Base-by-base conservation (phyloP, 2,329 filamentous ascomycete genomes). In the Venturia asperata region DNA sequence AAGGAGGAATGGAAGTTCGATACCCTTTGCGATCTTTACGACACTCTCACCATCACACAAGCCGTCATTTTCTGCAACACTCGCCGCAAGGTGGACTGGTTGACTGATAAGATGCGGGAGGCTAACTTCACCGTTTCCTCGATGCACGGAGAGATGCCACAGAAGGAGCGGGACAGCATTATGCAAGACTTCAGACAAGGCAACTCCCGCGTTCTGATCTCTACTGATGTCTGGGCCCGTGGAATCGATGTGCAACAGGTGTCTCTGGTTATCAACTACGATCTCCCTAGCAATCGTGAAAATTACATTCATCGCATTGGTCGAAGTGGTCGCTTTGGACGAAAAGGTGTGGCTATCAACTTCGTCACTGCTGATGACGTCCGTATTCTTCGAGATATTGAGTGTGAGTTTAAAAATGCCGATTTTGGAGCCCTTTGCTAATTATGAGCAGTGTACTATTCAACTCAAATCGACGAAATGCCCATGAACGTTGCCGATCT, bases 1-100 rank as follows among this genome's bases (percentile, higher is more conserved):
- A 97, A 97, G 82, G 94, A 99, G 77, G 94, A 97, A 76, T 99
- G 94, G 94, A 99, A 99, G 78, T 96, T 99, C 71, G 94, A 99
- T 76, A 99, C 94, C 2, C 87, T 99, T 5, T 97, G 92, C 78
- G 94, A 99, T 80, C 87, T 99, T 66, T 99, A 99, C 83, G 94
- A 99, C 76, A 97, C 94, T 15, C 85, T 99, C 56, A 99, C 94
- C 65, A 97, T 99, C 74, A 97, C 94, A 19, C 94, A 97, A 80
- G 94, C 94, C 58, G 94, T 99, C 76, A 99, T 99, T 76, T 99
- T 99, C 83, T 99, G 94, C 84, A 99, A 99, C 79, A 99, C 94
- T 7, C 88, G 94, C 70, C 87, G 94, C 77, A 99, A 99, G 89
- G 94, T 99, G 64, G 94, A 99, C 77, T 99, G 94, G 94, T 81